Percentiles rank a stretch among this genome's conserved stretches.
These are phyloP conservation scores for Stachybotrys echinatus DNA, from an alignment of 2,329 filamentous ascomycete genomes.

Conservation along the genomic window DNA sequence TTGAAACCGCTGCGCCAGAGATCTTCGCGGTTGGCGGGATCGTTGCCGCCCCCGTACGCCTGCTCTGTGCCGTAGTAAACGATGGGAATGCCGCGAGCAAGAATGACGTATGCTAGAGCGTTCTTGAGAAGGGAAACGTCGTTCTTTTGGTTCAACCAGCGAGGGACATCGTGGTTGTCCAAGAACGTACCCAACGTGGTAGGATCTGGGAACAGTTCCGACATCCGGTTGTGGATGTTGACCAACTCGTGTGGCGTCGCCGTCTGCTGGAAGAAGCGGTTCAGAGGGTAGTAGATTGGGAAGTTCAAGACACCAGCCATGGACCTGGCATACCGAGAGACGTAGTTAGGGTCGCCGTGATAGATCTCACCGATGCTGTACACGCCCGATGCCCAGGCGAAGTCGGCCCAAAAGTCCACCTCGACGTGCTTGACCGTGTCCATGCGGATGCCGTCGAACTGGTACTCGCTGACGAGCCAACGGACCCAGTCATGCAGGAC, in stretches of 20 bases:
- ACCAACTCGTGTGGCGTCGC: conserved; percentile 33
- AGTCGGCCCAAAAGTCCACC: conserved; percentile 51
- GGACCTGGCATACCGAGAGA: conserved; percentile 45
- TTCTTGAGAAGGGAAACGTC: conserved; percentile 56
- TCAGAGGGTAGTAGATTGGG: conserved; percentile 40
- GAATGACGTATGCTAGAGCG: conserved; percentile 54
- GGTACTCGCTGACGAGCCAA: conserved; percentile 52
- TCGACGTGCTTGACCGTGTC: conserved; percentile 60
- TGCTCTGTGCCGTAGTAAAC: conserved; percentile 65
- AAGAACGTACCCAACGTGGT: conserved; percentile 44
- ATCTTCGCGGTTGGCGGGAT: conserved; percentile 50
- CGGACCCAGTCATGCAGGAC: conserved; percentile 55
- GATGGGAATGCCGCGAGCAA: conserved; percentile 57
- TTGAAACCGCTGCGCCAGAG: conserved; percentile 50
- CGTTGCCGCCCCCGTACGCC: conserved; percentile 42
- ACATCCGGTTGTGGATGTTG: conserved; percentile 30
- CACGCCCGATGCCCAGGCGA: conserved; percentile 48
- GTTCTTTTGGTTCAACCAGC: conserved; percentile 44
- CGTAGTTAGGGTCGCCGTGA: conserved; percentile 45
- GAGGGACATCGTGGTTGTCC: conserved; percentile 55
- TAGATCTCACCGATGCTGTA: conserved; percentile 58
- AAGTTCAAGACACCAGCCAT: conserved; percentile 60
- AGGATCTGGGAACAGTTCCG: conserved; percentile 34
- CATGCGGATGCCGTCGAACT: conserved; percentile 56
- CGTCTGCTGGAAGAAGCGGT: conserved; percentile 30